Base-by-base conservation (phyloP, 768 basidiomycete species). In the Lentinula sp. region DNA sequence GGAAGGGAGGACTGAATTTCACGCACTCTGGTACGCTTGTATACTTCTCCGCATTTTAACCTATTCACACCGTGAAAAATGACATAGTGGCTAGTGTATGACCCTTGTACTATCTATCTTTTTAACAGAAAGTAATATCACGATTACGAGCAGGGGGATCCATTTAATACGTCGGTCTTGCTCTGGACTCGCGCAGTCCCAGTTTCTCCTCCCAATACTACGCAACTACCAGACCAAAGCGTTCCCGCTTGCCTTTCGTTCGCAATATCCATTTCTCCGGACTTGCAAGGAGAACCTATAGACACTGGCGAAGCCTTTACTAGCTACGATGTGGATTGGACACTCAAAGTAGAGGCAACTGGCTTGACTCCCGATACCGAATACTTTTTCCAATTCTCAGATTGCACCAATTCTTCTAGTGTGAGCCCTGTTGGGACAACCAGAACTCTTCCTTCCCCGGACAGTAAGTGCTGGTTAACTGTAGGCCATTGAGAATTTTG, bases 111-210 rank as follows among this genome's bases (percentile, higher is more conserved):
- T n/a, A 49, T 33, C 57, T n/a, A 49, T 51, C 12, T 52, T 35
- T 37, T 18, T 18, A 54, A 64, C 28, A 62, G 45, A 63, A 37
- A 64, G 60, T 37, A 52, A 53, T 61, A 63, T 49, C 18, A n/a
- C 2, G 23, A 41, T 23, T 6, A 8, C 23, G 43, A n/a, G 46
- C 66, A 83, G 78, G 83, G 83, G 6, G 82, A 85, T 65, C 83
- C 84, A 4, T 76, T 80, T 51, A 79, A 81, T 61, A 76, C 74
- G 18, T 83, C 82, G 23, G 76, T 84, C 39, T 73, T 84, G 41
- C 74, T 84, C 16, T 86, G 85, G 84, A 86, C 84, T 2, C 81
- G 82, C 23, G 81, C 84, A 2, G 71, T 74, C 18, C 77, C 81
- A 3, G 64, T 71, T 20, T 72, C 73, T 18, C 62, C 67, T 36